Base-by-base conservation (phyloP, 2,329 filamentous ascomycete species). In the Venturia aucupariae region DNA sequence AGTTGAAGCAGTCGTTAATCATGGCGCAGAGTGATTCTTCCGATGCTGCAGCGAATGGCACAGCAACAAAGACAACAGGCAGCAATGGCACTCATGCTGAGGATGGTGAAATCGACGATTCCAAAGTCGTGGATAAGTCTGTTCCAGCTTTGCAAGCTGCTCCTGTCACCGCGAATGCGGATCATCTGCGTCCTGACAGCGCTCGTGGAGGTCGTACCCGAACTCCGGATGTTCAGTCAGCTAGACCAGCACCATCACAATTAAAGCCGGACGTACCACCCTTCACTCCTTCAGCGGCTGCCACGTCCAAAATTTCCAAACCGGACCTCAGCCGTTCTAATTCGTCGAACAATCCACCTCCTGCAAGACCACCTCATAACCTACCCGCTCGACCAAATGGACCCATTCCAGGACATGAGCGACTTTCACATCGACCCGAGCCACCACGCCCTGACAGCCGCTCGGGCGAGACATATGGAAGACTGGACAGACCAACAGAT, bases 71-170 rank as follows among this genome's bases (percentile, higher is more conserved):
- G 27, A 71, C 74, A 70, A 71, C 71, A 71, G n/a, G 62, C 48
- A 51, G 30, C 39, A 48, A 64, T 64, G 57, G 57, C n/a, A 46
- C 73, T 65, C 67, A 87, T 66, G 83, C 84, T 63, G 88, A 91
- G 72, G 88, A 91, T 70, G 88, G 88, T 24, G 88, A 91, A 72
- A 87, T 90, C 30, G 84, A 86, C 67, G 88, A 90, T 69, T 79
- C 77, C 41, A 85, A 78, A 74, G 66, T 44, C 73, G 71, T 35
- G 1, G 32, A 65, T 24, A 62, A 67, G 10, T 61, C 61, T 24
- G 8, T 42, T 10, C 38, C 51, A 51, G 35, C 30, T 55, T 68
- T 70, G n/a, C 67, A 68, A 39, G 66, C 68, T 7, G 46, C 64
- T 38, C 64, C 65, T 39, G 41, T 62, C n/a, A 46, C 60, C 48